Evolutionary conservation across 2,329 filamentous ascomycete genomes (phyloP).

Genomic region (Knufia fluminis): DNA sequence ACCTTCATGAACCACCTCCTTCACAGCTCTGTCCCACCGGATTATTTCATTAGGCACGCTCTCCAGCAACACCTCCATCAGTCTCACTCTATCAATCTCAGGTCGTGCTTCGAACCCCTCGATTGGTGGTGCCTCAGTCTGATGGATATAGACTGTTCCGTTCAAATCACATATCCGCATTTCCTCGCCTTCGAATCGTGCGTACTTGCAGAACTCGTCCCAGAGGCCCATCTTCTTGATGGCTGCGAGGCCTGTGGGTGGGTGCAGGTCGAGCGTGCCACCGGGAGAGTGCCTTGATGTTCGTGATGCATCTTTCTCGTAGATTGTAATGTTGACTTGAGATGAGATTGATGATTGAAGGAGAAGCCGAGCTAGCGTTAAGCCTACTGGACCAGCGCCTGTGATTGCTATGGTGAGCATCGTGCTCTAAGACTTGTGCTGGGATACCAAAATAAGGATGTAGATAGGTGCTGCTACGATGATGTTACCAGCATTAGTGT

Average conservation of each 20-base stretch:
- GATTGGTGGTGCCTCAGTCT: constrained; percentile 11
- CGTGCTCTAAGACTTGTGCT: no score
- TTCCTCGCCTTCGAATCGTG: constrained; percentile 36
- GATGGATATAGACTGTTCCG: constrained; percentile 25
- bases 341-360: constrained; percentile 12
- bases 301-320: constrained; percentile 26
- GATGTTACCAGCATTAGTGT: no score
- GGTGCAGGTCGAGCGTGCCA: constrained; percentile 31
- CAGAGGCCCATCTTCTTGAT: constrained; percentile 27
- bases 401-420: constrained; percentile 27
- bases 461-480: no score
- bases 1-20: constrained; percentile 6
- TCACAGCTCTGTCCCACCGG: constrained; percentile 28
- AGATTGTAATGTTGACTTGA: constrained; percentile 20
- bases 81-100: constrained; percentile 30
- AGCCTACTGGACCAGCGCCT: constrained; percentile 28
- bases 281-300: constrained; percentile 27
- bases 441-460: no score
- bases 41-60: constrained; percentile 24
- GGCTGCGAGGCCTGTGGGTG: constrained; percentile 27
- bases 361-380: constrained; percentile 30
- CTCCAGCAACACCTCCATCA: constrained; percentile 28
- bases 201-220: constrained; percentile 25
- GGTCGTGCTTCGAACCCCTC: constrained; percentile 21
- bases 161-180: constrained; percentile 34